Evolutionary conservation across 176 grass and related monocot species (phyloP).

Genomic region (Elymus sibiricus): DNA sequence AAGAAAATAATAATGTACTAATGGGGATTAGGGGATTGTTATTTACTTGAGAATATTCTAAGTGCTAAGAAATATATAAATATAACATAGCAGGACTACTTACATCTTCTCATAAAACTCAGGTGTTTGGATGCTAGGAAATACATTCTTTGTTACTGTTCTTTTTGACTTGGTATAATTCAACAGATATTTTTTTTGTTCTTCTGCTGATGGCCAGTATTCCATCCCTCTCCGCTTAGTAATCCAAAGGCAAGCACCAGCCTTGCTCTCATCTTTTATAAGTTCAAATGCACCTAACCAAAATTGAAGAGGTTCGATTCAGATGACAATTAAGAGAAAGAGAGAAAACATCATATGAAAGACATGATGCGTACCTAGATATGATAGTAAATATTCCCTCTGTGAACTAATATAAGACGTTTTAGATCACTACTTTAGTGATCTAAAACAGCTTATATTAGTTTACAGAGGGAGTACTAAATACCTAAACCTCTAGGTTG

Average conservation of each 20-base stretch:
- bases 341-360: neutral
- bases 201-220: constrained; percentile 81
- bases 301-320: neutral
- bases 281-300: constrained; percentile 77
- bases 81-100: constrained; percentile 31
- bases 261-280: constrained; percentile 90
- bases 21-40: neutral
- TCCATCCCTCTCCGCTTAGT: constrained; percentile 80
- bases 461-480: no score
- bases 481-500: neutral
- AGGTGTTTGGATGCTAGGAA: constrained; percentile 55
- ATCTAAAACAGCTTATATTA: no score
- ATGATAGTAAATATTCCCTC: neutral
- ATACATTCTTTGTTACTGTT: constrained; percentile 43
- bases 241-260: constrained; percentile 96
- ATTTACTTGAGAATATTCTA: neutral
- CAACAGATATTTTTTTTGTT: constrained; percentile 60
- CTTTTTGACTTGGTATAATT: constrained; percentile 50
- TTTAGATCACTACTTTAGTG: no score
- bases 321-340: constrained; percentile 10
- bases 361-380: neutral
- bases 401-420: no score
- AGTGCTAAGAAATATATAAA: constrained; percentile 9
- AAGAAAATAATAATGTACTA: neutral
- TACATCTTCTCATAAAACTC: constrained; percentile 91